These are phyloP conservation scores for Monosporozyma unispora DNA, from an alignment of 805 yeast species.

Conservation along the genomic window DNA sequence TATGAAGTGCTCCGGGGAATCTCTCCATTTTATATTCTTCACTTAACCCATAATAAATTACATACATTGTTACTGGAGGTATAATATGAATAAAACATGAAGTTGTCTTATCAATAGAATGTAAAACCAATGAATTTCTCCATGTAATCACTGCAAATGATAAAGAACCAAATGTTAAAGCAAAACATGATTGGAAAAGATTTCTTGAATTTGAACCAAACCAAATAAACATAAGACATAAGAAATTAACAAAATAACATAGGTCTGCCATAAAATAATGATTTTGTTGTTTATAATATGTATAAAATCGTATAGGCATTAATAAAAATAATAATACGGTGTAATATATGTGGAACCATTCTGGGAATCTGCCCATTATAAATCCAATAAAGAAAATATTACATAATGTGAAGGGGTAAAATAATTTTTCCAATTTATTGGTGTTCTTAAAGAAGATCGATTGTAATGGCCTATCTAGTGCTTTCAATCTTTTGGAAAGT, in stretches of 20 bases:
- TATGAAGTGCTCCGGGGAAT: slow-evolving; percentile 67
- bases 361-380: slow-evolving; percentile 69
- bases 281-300: slow-evolving; percentile 68
- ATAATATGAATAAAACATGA: slow-evolving; percentile 82
- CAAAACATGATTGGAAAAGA: slow-evolving; percentile 74
- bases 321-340: slow-evolving; percentile 50
- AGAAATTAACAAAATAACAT: slow-evolving; percentile 79
- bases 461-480: slow-evolving; percentile 22
- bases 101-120: slow-evolving; percentile 86
- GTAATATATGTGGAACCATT: slow-evolving; percentile 67
- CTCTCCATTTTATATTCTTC: slow-evolving; percentile 41
- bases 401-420: slow-evolving; percentile 66
- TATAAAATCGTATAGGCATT: slow-evolving; percentile 78
- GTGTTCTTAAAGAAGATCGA: slow-evolving; percentile 31
- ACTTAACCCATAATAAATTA: slow-evolving; percentile 70
- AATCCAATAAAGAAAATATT: slow-evolving; percentile 64
- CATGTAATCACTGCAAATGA: slow-evolving; percentile 92
- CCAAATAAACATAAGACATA: slow-evolving; percentile 72
- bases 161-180: slow-evolving; percentile 80
- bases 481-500: slow-evolving; percentile 16
- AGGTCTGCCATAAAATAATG: slow-evolving; percentile 88
- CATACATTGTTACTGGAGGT: slow-evolving; percentile 84
- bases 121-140: slow-evolving; percentile 89
- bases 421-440: slow-evolving; percentile 61
- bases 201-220: slow-evolving; percentile 62